A percentile compares a stretch with the other conserved stretches of the same genome.
Conservation (phyloP, 768 basidiomycete genomes). For the Amanita jacksonii region DNA sequence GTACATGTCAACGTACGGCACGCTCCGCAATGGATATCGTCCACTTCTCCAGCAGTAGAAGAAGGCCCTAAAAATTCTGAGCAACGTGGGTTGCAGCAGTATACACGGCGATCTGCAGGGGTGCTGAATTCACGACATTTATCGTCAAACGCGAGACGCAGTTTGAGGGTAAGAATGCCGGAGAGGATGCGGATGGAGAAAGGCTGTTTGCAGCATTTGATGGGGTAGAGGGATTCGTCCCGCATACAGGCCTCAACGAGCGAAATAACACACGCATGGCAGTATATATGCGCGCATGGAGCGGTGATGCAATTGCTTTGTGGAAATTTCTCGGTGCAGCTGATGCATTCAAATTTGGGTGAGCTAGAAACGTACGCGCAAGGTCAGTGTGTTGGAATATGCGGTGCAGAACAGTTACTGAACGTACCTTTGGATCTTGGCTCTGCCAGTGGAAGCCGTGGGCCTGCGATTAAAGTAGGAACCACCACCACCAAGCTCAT, state of each 20-base stretch:
- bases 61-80: conserved; percentile 7
- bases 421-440: too few relatives aligned
- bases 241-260: conserved; percentile 14
- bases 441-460: too few relatives aligned
- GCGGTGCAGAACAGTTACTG: too few relatives aligned
- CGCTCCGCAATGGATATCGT: neutral
- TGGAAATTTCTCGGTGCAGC: conserved; percentile 11
- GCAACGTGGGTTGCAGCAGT: conserved; percentile 13
- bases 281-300: conserved; percentile 14
- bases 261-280: conserved; percentile 11
- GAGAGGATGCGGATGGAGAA: conserved; percentile 8
- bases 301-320: conserved; percentile 6
- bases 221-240: conserved; percentile 15
- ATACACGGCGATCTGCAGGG: conserved; percentile 12
- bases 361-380: neutral
- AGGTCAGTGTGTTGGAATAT: too few relatives aligned
- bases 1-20: conserved; percentile 1
- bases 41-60: neutral
- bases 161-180: conserved; percentile 3
- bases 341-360: conserved; percentile 11
- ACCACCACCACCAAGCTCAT: neutral
- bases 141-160: conserved; percentile 9
- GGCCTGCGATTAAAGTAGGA: too few relatives aligned
- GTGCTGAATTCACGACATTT: conserved; percentile 14
- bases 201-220: conserved; percentile 15